A percentile compares a stretch with the other conserved stretches of the same genome.
Conservation (phyloP, 495 filamentous ascomycete species). For the Aspergillus hancockii region DNA sequence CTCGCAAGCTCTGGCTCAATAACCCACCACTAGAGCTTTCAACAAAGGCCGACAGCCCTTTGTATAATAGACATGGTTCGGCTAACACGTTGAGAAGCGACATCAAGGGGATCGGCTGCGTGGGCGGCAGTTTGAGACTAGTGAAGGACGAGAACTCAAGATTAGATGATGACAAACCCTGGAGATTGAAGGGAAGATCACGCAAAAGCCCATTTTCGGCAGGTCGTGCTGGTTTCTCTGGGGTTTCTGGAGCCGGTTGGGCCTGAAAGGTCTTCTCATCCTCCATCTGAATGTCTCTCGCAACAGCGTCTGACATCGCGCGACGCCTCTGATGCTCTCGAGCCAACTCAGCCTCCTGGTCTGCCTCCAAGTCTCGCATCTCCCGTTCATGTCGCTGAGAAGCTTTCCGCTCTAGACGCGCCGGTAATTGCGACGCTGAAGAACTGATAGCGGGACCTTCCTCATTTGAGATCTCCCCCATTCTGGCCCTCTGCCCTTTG, state of each 20-base stretch:
- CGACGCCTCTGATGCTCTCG: conserved; percentile 2
- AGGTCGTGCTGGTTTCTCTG: conserved; percentile 19
- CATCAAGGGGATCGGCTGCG: conserved; percentile 79
- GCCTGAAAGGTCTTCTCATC: conserved; percentile 18
- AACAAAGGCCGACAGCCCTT: conserved; percentile 75
- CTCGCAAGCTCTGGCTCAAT: conserved; percentile 90
- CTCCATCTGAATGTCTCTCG: conserved; percentile 19
- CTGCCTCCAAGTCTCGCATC: conserved; percentile 8
- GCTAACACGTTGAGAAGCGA: conserved; percentile 87
- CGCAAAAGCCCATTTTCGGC: conserved; percentile 76
- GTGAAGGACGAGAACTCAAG: conserved; percentile 69
- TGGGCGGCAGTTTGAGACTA: conserved; percentile 70
- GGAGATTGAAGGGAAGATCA: conserved; percentile 91
- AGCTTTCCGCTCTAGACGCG: conserved; percentile 29
- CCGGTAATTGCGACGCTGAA: conserved; percentile 44
- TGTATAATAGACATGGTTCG: conserved; percentile 89
- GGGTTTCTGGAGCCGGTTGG: conserved; percentile 28
- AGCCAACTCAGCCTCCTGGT: conserved; percentile 18
- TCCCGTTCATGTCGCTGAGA: conserved; percentile 28
- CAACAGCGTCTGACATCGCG: conserved; percentile 13
- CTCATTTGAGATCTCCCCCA: conserved; percentile 39
- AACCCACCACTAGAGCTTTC: conserved; percentile 70
- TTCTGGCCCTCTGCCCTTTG: conserved; percentile 26
- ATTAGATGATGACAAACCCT: conserved; percentile 85
- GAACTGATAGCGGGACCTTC: conserved; percentile 48